Base-by-base conservation (phyloP, 139 green algal genomes). In the Closterium sp. region DNA sequence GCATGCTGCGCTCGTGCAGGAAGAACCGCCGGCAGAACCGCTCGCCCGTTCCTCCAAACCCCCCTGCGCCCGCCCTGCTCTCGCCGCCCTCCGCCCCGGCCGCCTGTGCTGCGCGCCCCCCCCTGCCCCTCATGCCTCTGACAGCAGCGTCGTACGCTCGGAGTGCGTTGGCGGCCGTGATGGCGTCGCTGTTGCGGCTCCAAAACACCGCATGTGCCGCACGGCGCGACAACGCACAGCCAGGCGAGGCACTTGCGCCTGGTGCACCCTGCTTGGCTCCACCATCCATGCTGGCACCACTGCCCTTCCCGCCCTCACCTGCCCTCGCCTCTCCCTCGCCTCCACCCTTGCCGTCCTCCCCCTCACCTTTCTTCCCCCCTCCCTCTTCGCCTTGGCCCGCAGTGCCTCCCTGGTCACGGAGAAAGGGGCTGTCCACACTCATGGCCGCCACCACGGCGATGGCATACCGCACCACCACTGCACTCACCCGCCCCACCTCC, bases 391-490 rank as follows among this genome's bases (percentile, higher is more conserved):
- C 66, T 64, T 66, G 8, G 16, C n/a, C 23, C 66, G 30, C 66
- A 3, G 12, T 34, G 69, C n/a, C 38, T 19, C 10, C 12, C 4
- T n/a, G 19, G 9, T 36, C 87, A 16, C 89, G 10, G 7, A 99
- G 64, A 90, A 99, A 99, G 0, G 97, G 97, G 6, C 35, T 95
- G 85, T 99, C 97, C 2, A 97, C 89, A 64, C 93, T 97, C 84
- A 99, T 87, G 2, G 95, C 97, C 21, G 98, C 97, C n/a, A 96
- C 97, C 86, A 98, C 92, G 2, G 95, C 95, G 4, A 99, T 89
- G 9, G 96, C 97, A 87, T 97, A 97, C 4, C 96, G 90, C 86
- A 98, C 90, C 35, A 91, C 30, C 86, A 90, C 1, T 4, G 33
- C 8, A 32, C 86, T 33, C 33, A 33, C 83, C n/a, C 30, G 16